A percentile compares a stretch with the other conserved stretches of the same genome.
These are phyloP conservation scores for Infundibulicybe gibba DNA, from an alignment of 768 basidiomycete genomes.

Conservation along the genomic window DNA sequence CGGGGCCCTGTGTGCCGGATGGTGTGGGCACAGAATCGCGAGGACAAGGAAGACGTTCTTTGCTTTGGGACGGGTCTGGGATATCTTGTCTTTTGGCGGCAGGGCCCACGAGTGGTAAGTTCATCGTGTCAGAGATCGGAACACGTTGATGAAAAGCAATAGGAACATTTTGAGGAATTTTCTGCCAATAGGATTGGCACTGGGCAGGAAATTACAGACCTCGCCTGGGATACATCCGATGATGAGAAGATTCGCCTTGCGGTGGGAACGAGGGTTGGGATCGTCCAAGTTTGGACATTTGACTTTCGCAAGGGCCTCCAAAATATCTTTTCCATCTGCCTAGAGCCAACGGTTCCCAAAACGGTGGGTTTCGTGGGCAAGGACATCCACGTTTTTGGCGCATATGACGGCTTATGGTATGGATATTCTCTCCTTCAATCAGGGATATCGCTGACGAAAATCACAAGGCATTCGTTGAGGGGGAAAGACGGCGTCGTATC, in stretches of 20 bases:
- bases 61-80: slow-evolving; percentile 4
- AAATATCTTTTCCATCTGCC: slow-evolving; percentile 11
- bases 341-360: slow-evolving; percentile 9
- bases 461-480: slow-evolving; percentile 10
- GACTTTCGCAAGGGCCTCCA: slow-evolving; percentile 7
- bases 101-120: background rate
- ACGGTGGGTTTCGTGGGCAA: slow-evolving; percentile 14
- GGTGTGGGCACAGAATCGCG: slow-evolving; percentile 3
- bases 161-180: too few species aligned
- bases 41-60: slow-evolving; percentile 6
- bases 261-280: slow-evolving; percentile 11
- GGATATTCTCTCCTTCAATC: background rate
- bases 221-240: too few species aligned
- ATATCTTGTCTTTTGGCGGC: background rate
- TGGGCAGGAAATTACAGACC: too few species aligned
- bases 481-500: slow-evolving; percentile 8
- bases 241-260: slow-evolving; percentile 6
- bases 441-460: slow-evolving; percentile 1
- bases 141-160: too few species aligned
- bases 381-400: slow-evolving; percentile 12
- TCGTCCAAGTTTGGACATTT: slow-evolving; percentile 13
- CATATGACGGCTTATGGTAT: slow-evolving; percentile 15
- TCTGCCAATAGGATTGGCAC: too few species aligned
- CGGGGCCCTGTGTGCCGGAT: too few species aligned
- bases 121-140: too few species aligned